Evolutionary conservation across 2,329 filamentous ascomycete genomes (phyloP).

Genomic region (Geosmithia flava): DNA sequence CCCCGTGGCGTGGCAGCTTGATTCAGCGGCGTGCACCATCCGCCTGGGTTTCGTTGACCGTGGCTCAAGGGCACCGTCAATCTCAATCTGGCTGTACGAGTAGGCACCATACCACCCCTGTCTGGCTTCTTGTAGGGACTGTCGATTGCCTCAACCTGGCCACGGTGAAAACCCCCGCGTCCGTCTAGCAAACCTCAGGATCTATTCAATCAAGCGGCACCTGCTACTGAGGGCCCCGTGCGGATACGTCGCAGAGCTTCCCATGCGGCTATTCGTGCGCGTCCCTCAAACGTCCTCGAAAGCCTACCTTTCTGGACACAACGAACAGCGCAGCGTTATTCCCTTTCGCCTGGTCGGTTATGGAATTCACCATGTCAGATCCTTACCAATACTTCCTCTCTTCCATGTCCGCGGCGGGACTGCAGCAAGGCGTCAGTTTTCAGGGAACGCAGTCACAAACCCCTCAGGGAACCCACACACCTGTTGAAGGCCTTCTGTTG

Average conservation of each 20-base stretch:
- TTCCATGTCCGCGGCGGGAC: conserved; percentile 32
- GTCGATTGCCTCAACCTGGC: not conserved
- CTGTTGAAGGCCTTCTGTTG: conserved; percentile 3
- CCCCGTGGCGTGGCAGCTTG: too few relatives aligned
- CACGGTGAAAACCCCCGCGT: not conserved
- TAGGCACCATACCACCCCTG: not conserved
- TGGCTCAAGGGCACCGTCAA: not conserved
- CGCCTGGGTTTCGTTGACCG: too few relatives aligned
- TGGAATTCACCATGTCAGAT: conserved; percentile 31
- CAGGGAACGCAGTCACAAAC: not conserved
- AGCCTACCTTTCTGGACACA: not conserved
- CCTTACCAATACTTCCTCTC: conserved; percentile 44
- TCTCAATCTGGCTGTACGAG: not conserved
- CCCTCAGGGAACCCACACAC: not conserved
- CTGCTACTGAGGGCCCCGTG: not conserved
- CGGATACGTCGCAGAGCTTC: not conserved
- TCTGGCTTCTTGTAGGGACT: not conserved
- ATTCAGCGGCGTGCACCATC: not conserved
- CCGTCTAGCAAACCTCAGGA: not conserved
- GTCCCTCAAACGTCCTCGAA: not conserved
- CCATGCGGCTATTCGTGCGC: not conserved
- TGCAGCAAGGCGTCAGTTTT: not conserved
- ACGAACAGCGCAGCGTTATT: not conserved
- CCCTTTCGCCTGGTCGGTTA: not conserved
- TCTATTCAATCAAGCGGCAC: not conserved